Evolutionary conservation across 2,329 filamentous ascomycete species (phyloP).

Genomic region (Neonectria hederae): DNA sequence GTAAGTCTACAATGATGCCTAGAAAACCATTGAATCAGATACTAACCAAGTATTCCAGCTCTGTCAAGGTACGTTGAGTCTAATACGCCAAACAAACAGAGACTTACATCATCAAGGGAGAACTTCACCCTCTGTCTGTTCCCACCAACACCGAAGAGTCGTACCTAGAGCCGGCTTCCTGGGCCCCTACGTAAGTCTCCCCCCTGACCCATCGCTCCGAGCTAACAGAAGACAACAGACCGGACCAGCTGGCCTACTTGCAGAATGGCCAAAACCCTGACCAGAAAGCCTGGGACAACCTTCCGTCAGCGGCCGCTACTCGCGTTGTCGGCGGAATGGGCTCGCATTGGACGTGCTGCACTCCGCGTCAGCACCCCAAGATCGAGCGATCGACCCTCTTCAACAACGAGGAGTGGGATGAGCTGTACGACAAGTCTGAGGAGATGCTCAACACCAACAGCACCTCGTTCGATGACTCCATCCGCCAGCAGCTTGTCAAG

Average conservation of each 20-base stretch:
- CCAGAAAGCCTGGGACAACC: background rate
- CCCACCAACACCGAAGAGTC: background rate
- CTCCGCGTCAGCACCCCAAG: background rate
- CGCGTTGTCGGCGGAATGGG: slow-evolving; percentile 15
- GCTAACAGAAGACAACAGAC: background rate
- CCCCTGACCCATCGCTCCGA: background rate
- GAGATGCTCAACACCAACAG: background rate
- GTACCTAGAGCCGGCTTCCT: slow-evolving; percentile 3
- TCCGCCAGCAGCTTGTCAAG: slow-evolving; percentile 11
- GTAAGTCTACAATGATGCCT: background rate
- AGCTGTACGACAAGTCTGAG: background rate
- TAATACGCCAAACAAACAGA: background rate
- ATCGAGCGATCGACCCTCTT: slow-evolving; percentile 12
- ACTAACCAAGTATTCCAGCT: background rate
- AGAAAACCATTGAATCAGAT: background rate
- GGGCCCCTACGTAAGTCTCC: background rate
- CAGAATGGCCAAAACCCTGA: slow-evolving; percentile 10
- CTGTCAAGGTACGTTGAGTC: background rate
- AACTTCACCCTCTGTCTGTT: slow-evolving; percentile 2
- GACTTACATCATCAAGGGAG: background rate
- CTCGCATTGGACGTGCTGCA: slow-evolving; percentile 18
- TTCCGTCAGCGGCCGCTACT: background rate
- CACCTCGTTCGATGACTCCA: slow-evolving; percentile 10
- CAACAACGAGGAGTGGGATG: slow-evolving; percentile 3
- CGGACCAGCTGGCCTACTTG: background rate